A percentile compares a stretch with the other conserved stretches of the same genome.
Conservation (phyloP, 768 basidiomycete species). For the Termitomyces sp. region DNA sequence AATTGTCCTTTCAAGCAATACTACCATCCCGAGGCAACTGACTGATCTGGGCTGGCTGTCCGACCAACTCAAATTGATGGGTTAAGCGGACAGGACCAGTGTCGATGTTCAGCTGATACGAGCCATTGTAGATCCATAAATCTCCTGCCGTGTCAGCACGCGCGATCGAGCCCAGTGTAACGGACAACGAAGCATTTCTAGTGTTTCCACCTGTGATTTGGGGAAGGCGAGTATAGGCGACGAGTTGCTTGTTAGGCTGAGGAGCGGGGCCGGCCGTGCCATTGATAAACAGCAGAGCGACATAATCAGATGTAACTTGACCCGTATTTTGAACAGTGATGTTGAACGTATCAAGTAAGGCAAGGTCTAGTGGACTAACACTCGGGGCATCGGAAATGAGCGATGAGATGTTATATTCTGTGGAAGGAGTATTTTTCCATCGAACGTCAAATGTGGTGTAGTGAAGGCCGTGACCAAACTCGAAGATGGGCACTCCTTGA, state of each 20-base stretch:
- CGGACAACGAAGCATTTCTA: conserved; percentile 28
- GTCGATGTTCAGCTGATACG: conserved; percentile 39
- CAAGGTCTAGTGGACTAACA: conserved; percentile 32
- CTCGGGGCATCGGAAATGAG: conserved; percentile 25
- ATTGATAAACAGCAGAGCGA: conserved; percentile 46
- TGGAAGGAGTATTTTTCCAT: conserved; percentile 31
- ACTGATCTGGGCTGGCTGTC: conserved; percentile 33
- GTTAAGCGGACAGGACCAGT: conserved; percentile 31
- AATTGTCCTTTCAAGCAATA: background rate
- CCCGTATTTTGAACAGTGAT: conserved; percentile 47
- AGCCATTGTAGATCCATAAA: conserved; percentile 41
- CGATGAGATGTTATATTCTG: conserved; percentile 34
- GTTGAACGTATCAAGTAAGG: conserved; percentile 43
- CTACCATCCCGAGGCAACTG: conserved; percentile 25
- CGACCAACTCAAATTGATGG: conserved; percentile 37
- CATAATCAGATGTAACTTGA: conserved; percentile 45
- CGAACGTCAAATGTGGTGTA: conserved; percentile 43
- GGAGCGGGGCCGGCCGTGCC: conserved; percentile 45
- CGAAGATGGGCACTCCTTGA: conserved; percentile 42
- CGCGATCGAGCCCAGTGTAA: conserved; percentile 45
- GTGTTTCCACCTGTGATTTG: conserved; percentile 21
- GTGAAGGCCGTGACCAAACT: conserved; percentile 53
- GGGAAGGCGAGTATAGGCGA: conserved; percentile 39
- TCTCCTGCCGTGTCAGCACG: conserved; percentile 43
- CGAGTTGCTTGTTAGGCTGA: conserved; percentile 46